phyloP scores from a whole-genome alignment of 129 eudicot genomes.

The Tagetes erecta region DNA sequence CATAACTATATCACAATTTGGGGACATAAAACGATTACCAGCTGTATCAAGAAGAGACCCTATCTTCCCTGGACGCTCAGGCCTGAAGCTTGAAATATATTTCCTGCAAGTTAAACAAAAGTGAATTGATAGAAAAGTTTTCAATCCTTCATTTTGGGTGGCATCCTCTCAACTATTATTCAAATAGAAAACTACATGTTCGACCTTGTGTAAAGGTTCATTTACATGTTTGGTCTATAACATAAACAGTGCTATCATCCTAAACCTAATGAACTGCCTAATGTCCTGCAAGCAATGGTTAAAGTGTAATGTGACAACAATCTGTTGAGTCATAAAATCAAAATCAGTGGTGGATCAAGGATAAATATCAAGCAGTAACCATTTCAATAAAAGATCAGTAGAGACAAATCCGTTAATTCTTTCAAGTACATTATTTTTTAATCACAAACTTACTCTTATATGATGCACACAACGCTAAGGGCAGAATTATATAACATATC shows the following conservation, averaged over 20 bases:
- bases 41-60: constrained; percentile 59
- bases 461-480: neutral
- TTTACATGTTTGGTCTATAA: constrained; percentile 11
- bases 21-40: constrained; percentile 45
- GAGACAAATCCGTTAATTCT: neutral
- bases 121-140: neutral
- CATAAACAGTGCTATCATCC: neutral
- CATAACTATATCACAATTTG: neutral
- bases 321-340: neutral
- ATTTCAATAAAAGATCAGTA: neutral
- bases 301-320: neutral
- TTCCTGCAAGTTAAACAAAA: constrained; percentile 51
- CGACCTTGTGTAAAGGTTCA: neutral
- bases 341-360: neutral
- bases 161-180: neutral
- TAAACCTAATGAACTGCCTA: neutral
- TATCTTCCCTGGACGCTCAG: constrained; percentile 60
- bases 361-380: neutral
- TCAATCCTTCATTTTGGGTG: neutral
- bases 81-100: constrained; percentile 82
- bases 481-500: neutral
- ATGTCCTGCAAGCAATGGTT: neutral
- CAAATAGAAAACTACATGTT: neutral
- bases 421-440: constrained; percentile 1
- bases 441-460: neutral